Conservation (phyloP, 805 yeast genomes). For the Hanseniaspora taiwanica region DNA sequence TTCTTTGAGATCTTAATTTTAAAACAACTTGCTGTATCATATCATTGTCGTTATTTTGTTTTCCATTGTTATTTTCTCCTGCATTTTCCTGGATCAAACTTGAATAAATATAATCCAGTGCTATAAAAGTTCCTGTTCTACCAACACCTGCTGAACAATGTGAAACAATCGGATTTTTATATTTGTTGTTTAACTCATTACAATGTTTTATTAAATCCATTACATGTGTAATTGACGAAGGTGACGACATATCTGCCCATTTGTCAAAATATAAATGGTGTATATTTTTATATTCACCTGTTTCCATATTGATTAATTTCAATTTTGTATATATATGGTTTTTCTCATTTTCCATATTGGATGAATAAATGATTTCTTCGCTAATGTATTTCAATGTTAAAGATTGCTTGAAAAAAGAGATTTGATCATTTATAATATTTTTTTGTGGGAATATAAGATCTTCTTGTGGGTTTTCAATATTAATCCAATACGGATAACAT, state of each 20-base stretch:
- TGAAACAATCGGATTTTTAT: slow-evolving; percentile 44
- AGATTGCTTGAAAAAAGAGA: slow-evolving; percentile 12
- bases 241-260: slow-evolving; percentile 78
- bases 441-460: not conserved
- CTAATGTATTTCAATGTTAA: slow-evolving; percentile 12
- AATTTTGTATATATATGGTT: slow-evolving; percentile 16
- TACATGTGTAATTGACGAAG: slow-evolving; percentile 28
- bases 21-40: slow-evolving; percentile 22
- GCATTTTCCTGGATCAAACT: slow-evolving; percentile 14
- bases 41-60: slow-evolving; percentile 9
- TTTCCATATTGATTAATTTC: slow-evolving; percentile 7
- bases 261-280: slow-evolving; percentile 60
- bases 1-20: slow-evolving; percentile 22
- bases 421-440: slow-evolving; percentile 9
- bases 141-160: slow-evolving; percentile 99
- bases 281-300: slow-evolving; percentile 13
- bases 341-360: slow-evolving; percentile 8
- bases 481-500: slow-evolving; percentile 73
- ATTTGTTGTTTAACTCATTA: slow-evolving; percentile 13
- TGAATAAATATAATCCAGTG: slow-evolving; percentile 25
- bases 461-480: not conserved
- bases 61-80: slow-evolving; percentile 14
- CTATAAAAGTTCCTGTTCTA: slow-evolving; percentile 80
- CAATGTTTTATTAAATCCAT: slow-evolving; percentile 20
- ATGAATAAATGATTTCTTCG: too few relatives aligned